Evolutionary conservation across 2,329 filamentous ascomycete genomes (phyloP).

Genomic region (Neoarthrinium moseri): DNA sequence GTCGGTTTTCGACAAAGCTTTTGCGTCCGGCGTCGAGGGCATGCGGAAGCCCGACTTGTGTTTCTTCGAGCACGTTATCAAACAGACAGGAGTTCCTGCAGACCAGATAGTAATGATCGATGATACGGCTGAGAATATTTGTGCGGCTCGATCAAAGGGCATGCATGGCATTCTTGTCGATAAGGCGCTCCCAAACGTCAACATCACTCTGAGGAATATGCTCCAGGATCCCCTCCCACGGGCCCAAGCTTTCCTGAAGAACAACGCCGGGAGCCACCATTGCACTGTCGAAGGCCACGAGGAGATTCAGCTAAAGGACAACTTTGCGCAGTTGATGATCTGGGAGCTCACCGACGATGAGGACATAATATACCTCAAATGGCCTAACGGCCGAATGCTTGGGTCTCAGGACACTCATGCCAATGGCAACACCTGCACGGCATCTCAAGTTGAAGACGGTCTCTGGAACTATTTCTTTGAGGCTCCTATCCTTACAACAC

Average conservation of each 20-base stretch:
- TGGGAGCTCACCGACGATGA: slow-evolving; percentile 29
- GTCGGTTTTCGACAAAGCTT: slow-evolving; percentile 12
- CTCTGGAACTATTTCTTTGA: slow-evolving; percentile 21
- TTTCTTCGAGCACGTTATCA: slow-evolving; percentile 18
- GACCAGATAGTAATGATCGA: slow-evolving; percentile 18
- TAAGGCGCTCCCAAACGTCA: neutral
- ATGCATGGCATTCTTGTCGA: slow-evolving; percentile 11
- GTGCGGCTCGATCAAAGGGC: slow-evolving; percentile 16
- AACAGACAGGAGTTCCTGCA: slow-evolving; percentile 11
- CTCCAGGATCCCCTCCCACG: slow-evolving; percentile 11
- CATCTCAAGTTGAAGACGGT: slow-evolving; percentile 6
- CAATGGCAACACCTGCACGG: neutral
- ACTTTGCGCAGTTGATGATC: slow-evolving; percentile 35
- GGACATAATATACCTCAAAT: slow-evolving; percentile 16
- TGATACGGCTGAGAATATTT: slow-evolving; percentile 19
- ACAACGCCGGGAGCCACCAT: slow-evolving; percentile 12
- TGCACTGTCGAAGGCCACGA: slow-evolving; percentile 29
- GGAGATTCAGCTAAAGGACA: slow-evolving; percentile 21
- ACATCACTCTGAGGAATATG: slow-evolving; percentile 8
- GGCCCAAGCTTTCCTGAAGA: slow-evolving; percentile 12
- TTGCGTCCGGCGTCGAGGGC: slow-evolving; percentile 14
- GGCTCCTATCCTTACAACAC: slow-evolving; percentile 11
- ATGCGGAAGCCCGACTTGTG: slow-evolving; percentile 23
- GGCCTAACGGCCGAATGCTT: slow-evolving; percentile 13
- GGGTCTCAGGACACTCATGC: neutral